Base-by-base conservation (phyloP, 2,329 filamentous ascomycete genomes). In the Colletotrichum gloeosporioides region DNA sequence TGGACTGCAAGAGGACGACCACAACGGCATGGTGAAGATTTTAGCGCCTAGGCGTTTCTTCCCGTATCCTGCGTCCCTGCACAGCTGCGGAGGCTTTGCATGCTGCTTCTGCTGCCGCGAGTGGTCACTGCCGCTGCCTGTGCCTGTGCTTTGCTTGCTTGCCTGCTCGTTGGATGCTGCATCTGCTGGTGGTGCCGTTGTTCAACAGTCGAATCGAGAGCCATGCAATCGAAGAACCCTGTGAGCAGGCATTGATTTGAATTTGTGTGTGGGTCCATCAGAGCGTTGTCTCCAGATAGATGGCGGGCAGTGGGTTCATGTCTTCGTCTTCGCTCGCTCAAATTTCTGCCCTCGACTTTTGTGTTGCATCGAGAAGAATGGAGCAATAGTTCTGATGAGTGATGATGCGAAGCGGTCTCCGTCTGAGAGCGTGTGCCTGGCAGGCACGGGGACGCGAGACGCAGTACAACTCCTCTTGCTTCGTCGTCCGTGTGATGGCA, bases 221-320 rank as follows among this genome's bases (percentile, higher is more conserved):
- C 70, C 70, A 74, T 76, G 64, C 71, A 59, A 65, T 62, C 18
- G 62, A 39, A 29, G 32, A 71, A 76, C 71, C 71, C 59, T 76
- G 70, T 55, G 70, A 61, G 64, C 74, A 73, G 70, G 74, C 70
- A 76, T 76, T 76, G 71, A 76, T 73, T 76, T 76, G 73, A 73
- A 73, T 76, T 76, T 73, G 15, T 13, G 18, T 65, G 74, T 74
- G 70, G 74, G 73, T 44, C 49, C 25, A 73, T 65, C 64, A 65
- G 39, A 68, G 70, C 69, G 39, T 36, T 27, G 72, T 73, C 31
- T 63, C 69, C 53, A 73, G 73, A 66, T 73, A 64, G 64, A 74
- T 69, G 74, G 71, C 39, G 22, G 32, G 59, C 29, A 27, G 70
- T 74, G 74, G 74, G 18, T 76, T 76, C 74, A 27, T 31, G 44